Evolutionary conservation across 176 grass and related monocot genomes (phyloP), one percentile per base, ranked within the genome.

Genomic region (Paspalum notatum): DNA sequence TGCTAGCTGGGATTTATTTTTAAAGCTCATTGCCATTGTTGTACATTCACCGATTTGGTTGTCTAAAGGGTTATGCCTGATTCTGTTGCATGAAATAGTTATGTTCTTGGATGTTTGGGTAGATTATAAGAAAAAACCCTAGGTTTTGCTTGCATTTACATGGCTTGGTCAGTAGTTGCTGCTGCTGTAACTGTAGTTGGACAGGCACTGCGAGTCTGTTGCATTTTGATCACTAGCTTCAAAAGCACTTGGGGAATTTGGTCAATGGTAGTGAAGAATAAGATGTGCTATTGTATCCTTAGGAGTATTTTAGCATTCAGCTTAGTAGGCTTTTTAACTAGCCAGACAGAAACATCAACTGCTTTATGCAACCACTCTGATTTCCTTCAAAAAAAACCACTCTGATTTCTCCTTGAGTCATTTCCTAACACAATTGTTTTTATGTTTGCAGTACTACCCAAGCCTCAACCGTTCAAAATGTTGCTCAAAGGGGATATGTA

Each of bases 401-500:
- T 68, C 12, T 68, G 72, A 68, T 70, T 58, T 73, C 15, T 27
- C 25, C 25, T 79, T n/a, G 22, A 71, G 9, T 71, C 66, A 66
- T 51, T 4, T 77, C 49, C 74, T 71, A 56, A 82, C 76, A 78
- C 71, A 51, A 5, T 18, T 64, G 3, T 83, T 84, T 88, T 68
- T 11, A 37, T 76, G 62, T 83, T 77, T 92, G 67, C 72, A 99
- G 96, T 90, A 86, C 86, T 99, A 99, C 68, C 96, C 96, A 74
- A 99, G 96, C 77, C 92, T 99, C 71, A 99, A 99, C 71, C 84
- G 96, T 56, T 99, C 96, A 76, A 93, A 91, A 25, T 99, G 96
- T 88, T 99, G 96, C 82, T 82, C 78, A n/a, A 99, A 99, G 81
- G 93, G 93, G 78, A 99, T 99, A 91, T 99, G 96, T 54, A 99